phyloP scores from a whole-genome alignment of 192 early-diverging fungal genomes.

The Spizellomyces sp. region DNA sequence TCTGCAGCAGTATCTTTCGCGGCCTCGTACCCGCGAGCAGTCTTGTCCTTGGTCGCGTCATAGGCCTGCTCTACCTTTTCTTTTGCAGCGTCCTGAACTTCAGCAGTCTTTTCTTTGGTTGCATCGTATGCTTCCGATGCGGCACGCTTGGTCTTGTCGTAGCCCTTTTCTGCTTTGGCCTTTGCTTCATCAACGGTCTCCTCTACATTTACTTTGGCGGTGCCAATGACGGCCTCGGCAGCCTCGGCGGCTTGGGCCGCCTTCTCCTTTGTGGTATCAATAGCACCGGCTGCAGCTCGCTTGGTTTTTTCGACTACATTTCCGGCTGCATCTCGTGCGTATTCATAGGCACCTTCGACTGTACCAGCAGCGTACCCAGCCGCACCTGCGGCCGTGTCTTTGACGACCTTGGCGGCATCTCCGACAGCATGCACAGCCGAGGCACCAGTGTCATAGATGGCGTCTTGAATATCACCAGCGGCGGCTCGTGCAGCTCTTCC shows the following conservation, averaged over 20 bases:
- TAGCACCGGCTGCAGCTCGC: not conserved
- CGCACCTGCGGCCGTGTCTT: not conserved
- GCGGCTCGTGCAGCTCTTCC: not conserved
- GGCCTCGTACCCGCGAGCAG: not conserved
- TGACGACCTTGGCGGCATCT: not conserved
- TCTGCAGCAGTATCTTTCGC: not conserved
- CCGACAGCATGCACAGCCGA: not conserved
- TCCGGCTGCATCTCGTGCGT: not conserved
- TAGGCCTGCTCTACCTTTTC: not conserved
- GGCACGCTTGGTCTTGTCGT: not conserved
- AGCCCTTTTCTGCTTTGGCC: not conserved
- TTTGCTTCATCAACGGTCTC: not conserved
- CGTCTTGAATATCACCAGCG: not conserved
- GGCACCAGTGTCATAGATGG: not conserved
- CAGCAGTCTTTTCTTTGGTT: not conserved
- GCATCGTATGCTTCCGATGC: not conserved
- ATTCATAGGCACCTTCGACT: too few species aligned
- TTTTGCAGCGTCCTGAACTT: not conserved
- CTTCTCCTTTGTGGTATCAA: not conserved
- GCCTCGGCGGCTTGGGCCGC: not conserved
- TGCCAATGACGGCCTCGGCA: not conserved
- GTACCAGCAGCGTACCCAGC: not conserved
- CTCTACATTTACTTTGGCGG: not conserved
- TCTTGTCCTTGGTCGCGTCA: not conserved
- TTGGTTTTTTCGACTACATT: not conserved